phyloP scores from a whole-genome alignment of 2,329 filamentous ascomycete species.

The Amauroascus verrucosus region DNA sequence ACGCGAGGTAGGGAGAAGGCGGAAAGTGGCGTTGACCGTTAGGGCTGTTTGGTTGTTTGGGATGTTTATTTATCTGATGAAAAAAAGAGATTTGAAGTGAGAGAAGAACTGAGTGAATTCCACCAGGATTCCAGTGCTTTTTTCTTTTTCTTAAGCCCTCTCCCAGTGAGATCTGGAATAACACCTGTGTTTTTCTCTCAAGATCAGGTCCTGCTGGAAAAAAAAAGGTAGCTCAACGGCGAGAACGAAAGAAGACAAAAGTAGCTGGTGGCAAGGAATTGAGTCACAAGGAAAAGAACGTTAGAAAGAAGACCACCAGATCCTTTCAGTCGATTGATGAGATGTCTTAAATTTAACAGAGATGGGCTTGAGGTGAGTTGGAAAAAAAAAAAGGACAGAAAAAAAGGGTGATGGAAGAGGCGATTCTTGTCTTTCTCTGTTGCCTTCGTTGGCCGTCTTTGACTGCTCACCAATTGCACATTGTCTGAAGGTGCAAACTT shows the following conservation, averaged over 20 bases:
- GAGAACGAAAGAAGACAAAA: neutral
- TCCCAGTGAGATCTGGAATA: neutral
- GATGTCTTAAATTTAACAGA: neutral
- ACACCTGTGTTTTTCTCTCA: neutral
- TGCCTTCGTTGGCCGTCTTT: neutral
- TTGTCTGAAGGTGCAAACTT: too few species aligned
- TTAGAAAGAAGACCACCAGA: slow-evolving; percentile 1
- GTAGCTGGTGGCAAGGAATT: slow-evolving; percentile 4
- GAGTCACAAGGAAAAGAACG: slow-evolving; percentile 4
- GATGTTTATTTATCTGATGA: slow-evolving; percentile 11
- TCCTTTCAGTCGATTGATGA: neutral
- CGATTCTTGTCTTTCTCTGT: neutral
- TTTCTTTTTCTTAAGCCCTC: neutral
- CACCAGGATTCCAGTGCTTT: neutral
- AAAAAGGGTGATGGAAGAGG: neutral
- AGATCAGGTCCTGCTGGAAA: neutral
- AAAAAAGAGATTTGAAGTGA: neutral
- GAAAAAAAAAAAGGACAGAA: neutral
- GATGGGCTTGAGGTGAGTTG: neutral
- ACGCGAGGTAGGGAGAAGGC: neutral
- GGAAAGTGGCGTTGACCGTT: neutral
- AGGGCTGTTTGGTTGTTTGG: neutral
- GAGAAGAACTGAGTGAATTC: neutral
- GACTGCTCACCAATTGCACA: too few species aligned
- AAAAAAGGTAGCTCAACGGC: neutral